Evolutionary conservation across 352 stramenopile species (phyloP).

Genomic region (Globisporangium spiculum): DNA sequence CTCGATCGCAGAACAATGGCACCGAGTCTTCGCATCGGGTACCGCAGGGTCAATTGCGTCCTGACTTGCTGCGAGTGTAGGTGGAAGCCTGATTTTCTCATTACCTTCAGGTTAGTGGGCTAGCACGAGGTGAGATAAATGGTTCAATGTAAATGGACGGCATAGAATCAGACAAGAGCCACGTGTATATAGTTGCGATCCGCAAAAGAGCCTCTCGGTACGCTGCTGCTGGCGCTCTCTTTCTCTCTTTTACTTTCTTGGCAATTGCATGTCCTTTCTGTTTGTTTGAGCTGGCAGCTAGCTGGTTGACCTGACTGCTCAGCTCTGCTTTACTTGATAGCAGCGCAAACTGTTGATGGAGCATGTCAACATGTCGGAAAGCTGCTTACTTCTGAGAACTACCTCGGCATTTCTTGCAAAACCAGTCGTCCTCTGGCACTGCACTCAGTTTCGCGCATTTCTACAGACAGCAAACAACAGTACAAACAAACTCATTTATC

Average conservation of each 20-base stretch:
- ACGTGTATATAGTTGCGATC: slow-evolving; percentile 8
- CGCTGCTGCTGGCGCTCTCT: background rate
- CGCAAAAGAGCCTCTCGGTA: background rate
- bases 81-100: background rate
- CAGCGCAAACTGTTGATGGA: background rate
- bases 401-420: slow-evolving; percentile 71
- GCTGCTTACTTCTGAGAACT: slow-evolving; percentile 10
- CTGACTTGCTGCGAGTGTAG: background rate
- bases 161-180: slow-evolving; percentile 1
- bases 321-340: background rate
- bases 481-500: background rate
- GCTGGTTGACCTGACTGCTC: background rate
- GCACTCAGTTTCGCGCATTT: slow-evolving; percentile 81
- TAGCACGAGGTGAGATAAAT: background rate
- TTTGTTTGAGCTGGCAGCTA: background rate
- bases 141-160: background rate
- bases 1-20: slow-evolving; percentile 54
- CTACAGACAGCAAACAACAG: slow-evolving; percentile 31
- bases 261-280: background rate
- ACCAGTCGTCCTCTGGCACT: slow-evolving; percentile 87
- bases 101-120: background rate
- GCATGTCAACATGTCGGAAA: background rate
- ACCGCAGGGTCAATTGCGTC: background rate
- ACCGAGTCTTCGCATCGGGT: slow-evolving; percentile 25
- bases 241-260: background rate